Base-by-base conservation (phyloP, 768 basidiomycete genomes). In the Scleroderma citrinum region DNA sequence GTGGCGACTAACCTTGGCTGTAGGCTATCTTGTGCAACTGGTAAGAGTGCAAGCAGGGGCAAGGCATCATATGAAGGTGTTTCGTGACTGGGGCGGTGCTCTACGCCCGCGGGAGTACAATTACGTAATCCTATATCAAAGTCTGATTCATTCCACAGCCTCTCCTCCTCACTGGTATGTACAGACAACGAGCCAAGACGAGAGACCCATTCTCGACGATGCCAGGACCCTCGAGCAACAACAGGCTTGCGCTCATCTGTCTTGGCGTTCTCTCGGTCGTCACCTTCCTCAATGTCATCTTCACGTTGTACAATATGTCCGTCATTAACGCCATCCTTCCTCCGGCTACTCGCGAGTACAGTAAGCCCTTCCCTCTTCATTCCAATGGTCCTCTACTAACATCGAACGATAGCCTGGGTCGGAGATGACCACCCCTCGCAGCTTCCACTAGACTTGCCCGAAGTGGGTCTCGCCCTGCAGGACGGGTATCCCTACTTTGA, bases 381-480 rank as follows among this genome's bases (percentile, higher is more conserved):
- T 37, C 2, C n/a, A 17, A 12, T 31, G 5, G 34, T 3, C 5
- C 34, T 35, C 34, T 6, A 35, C 52, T 48, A 24, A 50, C 21
- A 5, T 8, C 26, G 8, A 5, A 29, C 31, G 44, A 38, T 29
- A 66, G 67, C 52, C 5, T 69, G 65, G 50, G 40, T 62, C n/a
- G 66, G 63, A 10, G 55, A 63, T 7, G 64, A 64, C 46, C 63
- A 58, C 24, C 63, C 68, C 13, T 57, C 66, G 10, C 63, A 65
- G n/a, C 59, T 69, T 0, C 68, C 68, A 0, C 12, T 69, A 21
- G 48, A 53, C 5, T 48, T 69, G 39, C 66, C 68, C 3, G 44
- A 52, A 11, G 63, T 59, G 13, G 60, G 63, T 12, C 59, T 67
- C 49, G 59, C 53, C 30, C 56, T 69, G 47, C 53, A 55, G 19